phyloP scores from a whole-genome alignment of 1,284 basidiomycete genomes.

The Cryptococcus floricola region DNA sequence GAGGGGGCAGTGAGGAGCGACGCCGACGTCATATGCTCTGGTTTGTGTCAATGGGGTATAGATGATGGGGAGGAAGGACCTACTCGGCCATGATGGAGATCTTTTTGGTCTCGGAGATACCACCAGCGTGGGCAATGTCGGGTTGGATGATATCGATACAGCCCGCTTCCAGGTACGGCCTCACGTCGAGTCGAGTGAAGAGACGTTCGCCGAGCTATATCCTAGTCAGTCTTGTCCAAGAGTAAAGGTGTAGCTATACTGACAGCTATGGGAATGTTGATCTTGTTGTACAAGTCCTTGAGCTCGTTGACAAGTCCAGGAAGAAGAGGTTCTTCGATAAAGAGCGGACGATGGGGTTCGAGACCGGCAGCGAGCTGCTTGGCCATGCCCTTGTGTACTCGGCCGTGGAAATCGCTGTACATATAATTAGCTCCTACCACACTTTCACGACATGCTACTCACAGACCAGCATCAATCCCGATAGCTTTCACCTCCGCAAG shows the following conservation, averaged over 20 bases:
- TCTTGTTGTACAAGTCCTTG: slow-evolving; percentile 51
- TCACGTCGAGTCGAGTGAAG: slow-evolving; percentile 64
- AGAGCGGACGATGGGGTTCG: slow-evolving; percentile 63
- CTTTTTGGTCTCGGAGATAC: slow-evolving; percentile 68
- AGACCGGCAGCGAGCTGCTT: slow-evolving; percentile 67
- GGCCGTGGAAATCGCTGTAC: slow-evolving; percentile 51
- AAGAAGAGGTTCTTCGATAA: slow-evolving; percentile 73
- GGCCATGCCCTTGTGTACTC: slow-evolving; percentile 69
- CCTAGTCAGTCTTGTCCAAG: neutral
- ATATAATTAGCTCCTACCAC: neutral
- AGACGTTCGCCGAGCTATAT: slow-evolving; percentile 63
- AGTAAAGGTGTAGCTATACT: slow-evolving; percentile 5
- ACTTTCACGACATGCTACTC: slow-evolving; percentile 5
- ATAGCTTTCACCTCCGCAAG: slow-evolving; percentile 62
- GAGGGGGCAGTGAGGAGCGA: slow-evolving; percentile 51
- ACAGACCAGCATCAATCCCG: slow-evolving; percentile 61
- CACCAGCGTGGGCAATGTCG: slow-evolving; percentile 58
- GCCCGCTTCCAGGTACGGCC: slow-evolving; percentile 64
- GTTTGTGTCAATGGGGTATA: neutral
- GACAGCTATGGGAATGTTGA: slow-evolving; percentile 52
- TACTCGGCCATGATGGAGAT: slow-evolving; percentile 65
- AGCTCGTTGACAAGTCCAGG: slow-evolving; percentile 51
- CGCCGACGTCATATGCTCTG: slow-evolving; percentile 49
- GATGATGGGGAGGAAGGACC: slow-evolving; percentile 5
- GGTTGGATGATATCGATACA: slow-evolving; percentile 69